Conservation (phyloP, 805 yeast species). For the Starmerella stellata region DNA sequence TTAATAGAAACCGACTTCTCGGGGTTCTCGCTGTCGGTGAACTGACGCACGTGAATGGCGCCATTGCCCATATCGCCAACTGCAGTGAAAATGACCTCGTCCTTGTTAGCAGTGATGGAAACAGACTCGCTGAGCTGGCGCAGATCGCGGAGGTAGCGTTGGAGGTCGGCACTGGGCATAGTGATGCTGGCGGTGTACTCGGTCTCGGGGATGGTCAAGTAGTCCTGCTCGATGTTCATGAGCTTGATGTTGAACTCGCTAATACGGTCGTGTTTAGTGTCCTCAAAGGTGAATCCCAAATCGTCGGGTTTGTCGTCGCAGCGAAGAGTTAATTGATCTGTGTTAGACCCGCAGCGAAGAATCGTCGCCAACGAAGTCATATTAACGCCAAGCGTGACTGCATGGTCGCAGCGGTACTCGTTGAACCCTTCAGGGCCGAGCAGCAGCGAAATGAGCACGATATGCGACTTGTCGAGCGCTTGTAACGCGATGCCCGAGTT, state of each 20-base stretch:
- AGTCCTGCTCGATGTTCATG: slow-evolving; percentile 93
- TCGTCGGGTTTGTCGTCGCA: slow-evolving; percentile 80
- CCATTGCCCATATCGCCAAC: slow-evolving; percentile 90
- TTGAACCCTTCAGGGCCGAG: slow-evolving; percentile 78
- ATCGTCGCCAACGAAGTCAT: slow-evolving; percentile 73
- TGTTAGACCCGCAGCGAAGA: slow-evolving; percentile 76
- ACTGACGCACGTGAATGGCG: slow-evolving; percentile 67
- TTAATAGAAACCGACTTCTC: slow-evolving; percentile 58
- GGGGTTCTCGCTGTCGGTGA: slow-evolving; percentile 56
- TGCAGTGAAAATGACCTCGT: slow-evolving; percentile 71
- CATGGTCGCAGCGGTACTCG: slow-evolving; percentile 89
- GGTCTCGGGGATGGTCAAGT: slow-evolving; percentile 82
- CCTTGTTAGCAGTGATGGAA: slow-evolving; percentile 73
- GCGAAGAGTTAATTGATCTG: slow-evolving; percentile 69
- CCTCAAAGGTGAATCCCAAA: slow-evolving; percentile 72
- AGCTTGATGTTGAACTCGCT: slow-evolving; percentile 80
- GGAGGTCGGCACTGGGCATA: slow-evolving; percentile 76
- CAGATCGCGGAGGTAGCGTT: slow-evolving; percentile 78
- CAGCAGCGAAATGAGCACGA: slow-evolving; percentile 68
- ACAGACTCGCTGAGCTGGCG: slow-evolving; percentile 73
- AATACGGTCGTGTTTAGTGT: slow-evolving; percentile 72
- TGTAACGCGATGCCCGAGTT: slow-evolving; percentile 87
- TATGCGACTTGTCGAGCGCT: slow-evolving; percentile 96
- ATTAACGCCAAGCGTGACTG: slow-evolving; percentile 79
- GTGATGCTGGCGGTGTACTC: slow-evolving; percentile 72